Percentiles rank a stretch among this genome's conserved stretches.
Conservation (phyloP, 202 grass and related monocot species). For the Zoysia matrella region DNA sequence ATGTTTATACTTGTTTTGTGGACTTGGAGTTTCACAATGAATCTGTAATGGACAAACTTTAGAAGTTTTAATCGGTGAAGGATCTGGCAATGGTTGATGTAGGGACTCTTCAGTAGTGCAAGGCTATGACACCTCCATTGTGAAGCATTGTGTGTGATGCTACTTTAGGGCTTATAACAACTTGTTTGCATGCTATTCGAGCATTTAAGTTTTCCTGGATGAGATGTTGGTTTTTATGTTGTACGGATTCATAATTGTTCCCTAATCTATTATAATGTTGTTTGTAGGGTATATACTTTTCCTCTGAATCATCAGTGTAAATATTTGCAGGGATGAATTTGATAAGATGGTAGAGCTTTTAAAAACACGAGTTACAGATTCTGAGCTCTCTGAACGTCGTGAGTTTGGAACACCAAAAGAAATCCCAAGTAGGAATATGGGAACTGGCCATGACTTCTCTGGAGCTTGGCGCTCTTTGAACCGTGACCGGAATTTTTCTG, state of each 20-base stretch:
- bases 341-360: constrained; percentile 55
- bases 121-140: constrained; percentile 3
- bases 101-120: constrained; percentile 16
- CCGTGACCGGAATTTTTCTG: constrained; percentile 26
- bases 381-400: constrained; percentile 26
- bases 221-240: constrained; percentile 22
- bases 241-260: constrained; percentile 10
- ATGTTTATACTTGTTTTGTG: constrained; percentile 11
- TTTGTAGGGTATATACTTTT: background rate
- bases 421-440: background rate
- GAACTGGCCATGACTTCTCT: constrained; percentile 38
- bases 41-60: constrained; percentile 6
- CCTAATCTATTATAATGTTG: constrained; percentile 33
- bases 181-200: constrained; percentile 12
- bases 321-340: no score
- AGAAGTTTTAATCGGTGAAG: constrained; percentile 18
- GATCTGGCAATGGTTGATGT: constrained; percentile 7
- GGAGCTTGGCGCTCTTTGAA: constrained; percentile 61
- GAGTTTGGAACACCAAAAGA: constrained; percentile 31
- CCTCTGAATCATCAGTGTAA: constrained; percentile 20
- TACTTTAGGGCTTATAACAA: background rate
- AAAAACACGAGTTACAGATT: constrained; percentile 78
- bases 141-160: background rate
- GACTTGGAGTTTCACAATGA: constrained; percentile 18
- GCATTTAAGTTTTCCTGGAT: background rate